A percentile compares a stretch with the other conserved stretches of the same genome.
Evolutionary conservation across 2,329 filamentous ascomycete species (phyloP).

Genomic region (Pseudogymnoascus sp.): DNA sequence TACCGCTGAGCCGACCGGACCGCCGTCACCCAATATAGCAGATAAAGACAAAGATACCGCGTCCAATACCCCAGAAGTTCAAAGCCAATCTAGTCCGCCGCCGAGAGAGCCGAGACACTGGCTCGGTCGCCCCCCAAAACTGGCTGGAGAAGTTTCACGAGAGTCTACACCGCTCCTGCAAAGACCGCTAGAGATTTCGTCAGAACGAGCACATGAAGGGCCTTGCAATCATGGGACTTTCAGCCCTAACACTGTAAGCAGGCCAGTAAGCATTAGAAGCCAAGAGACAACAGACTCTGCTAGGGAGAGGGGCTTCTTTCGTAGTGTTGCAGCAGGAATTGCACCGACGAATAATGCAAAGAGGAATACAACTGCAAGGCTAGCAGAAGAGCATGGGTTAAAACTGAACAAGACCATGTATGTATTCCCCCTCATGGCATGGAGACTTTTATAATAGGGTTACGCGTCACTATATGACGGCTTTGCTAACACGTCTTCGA

Average conservation of each 20-base stretch:
- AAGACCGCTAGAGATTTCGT: constrained; percentile 28
- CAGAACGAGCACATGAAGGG: constrained; percentile 25
- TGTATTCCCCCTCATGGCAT: constrained; percentile 24
- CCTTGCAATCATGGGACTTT: constrained; percentile 69
- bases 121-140: background rate
- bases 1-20: constrained; percentile 12
- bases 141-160: constrained; percentile 20
- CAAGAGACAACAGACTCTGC: constrained; percentile 12
- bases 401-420: constrained; percentile 54
- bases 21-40: background rate
- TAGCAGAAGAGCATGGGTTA: constrained; percentile 20
- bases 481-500: constrained; percentile 14
- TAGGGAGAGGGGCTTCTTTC: constrained; percentile 20
- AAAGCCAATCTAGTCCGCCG: background rate
- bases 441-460: background rate
- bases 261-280: constrained; percentile 22
- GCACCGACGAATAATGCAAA: constrained; percentile 18
- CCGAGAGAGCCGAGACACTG: constrained; percentile 2
- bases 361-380: constrained; percentile 19
- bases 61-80: background rate
- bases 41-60: background rate
- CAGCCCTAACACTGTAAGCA: constrained; percentile 47
- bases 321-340: constrained; percentile 11
- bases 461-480: background rate
- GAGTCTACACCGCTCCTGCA: constrained; percentile 49